phyloP scores from a whole-genome alignment of 148 eudicot genomes.

The Rheum nobile region DNA sequence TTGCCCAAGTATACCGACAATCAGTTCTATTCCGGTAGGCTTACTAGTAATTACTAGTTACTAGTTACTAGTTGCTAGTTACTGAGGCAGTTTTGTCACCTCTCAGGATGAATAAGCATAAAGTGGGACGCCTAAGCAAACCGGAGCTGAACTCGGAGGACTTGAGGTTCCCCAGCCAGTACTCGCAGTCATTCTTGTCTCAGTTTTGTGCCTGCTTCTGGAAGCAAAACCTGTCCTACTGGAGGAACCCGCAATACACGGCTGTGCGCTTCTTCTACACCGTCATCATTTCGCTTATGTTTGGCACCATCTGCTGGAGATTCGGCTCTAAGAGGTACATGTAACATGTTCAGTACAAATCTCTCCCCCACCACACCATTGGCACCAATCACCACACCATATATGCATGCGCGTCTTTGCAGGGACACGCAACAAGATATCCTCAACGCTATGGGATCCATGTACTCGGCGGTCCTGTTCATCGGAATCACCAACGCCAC shows the following conservation, averaged over 20 bases:
- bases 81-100: no score
- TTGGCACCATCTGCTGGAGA: constrained; percentile 76
- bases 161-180: constrained; percentile 49
- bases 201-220: constrained; percentile 60
- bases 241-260: constrained; percentile 74
- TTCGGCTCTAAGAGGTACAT: constrained; percentile 66
- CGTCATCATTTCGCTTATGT: constrained; percentile 65
- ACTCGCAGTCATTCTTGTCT: constrained; percentile 39
- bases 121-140: constrained; percentile 48
- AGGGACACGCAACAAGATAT: constrained; percentile 86
- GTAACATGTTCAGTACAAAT: no score
- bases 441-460: constrained; percentile 88
- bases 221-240: constrained; percentile 70
- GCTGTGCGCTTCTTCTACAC: constrained; percentile 80
- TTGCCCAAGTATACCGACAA: constrained; percentile 43
- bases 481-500: constrained; percentile 85
- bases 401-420: no score
- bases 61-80: background rate
- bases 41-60: background rate
- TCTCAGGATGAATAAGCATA: constrained; percentile 49
- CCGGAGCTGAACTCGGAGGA: constrained; percentile 35
- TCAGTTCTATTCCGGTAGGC: constrained; percentile 43
- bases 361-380: no score
- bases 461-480: constrained; percentile 84
- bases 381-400: no score